Evolutionary conservation across 1,284 basidiomycete genomes (phyloP).

Genomic region (Anthracocystis setariae): DNA sequence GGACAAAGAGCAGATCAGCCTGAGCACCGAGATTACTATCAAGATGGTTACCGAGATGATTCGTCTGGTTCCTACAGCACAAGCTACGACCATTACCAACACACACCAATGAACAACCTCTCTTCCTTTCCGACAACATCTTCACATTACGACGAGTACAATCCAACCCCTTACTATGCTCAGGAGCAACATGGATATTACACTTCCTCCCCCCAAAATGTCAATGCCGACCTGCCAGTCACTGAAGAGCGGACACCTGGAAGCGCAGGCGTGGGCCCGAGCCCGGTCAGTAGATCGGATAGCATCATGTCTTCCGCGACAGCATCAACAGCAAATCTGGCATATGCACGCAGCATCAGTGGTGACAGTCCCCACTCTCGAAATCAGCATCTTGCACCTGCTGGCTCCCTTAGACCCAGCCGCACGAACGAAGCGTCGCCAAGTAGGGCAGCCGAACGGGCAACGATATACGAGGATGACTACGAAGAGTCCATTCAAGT

Average conservation of each 20-base stretch:
- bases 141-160: not conserved
- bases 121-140: not conserved
- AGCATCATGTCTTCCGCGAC: slow-evolving; percentile 17
- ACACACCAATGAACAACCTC: not conserved
- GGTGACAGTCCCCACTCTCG: slow-evolving; percentile 19
- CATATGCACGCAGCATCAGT: slow-evolving; percentile 22
- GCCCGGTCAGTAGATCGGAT: slow-evolving; percentile 7
- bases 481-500: slow-evolving; percentile 32
- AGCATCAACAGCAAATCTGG: slow-evolving; percentile 24
- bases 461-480: slow-evolving; percentile 46
- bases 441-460: slow-evolving; percentile 20
- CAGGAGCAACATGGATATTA: not conserved
- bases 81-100: not conserved
- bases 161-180: not conserved
- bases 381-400: not conserved
- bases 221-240: not conserved
- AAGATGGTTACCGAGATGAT: not conserved
- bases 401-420: not conserved
- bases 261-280: not conserved
- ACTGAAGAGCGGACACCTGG: not conserved
- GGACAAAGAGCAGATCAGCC: not conserved
- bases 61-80: not conserved
- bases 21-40: no score
- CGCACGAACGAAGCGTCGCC: slow-evolving; percentile 1
- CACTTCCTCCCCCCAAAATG: not conserved